Percentiles rank a stretch among this genome's conserved stretches.
phyloP scores from a whole-genome alignment of 345 rosid genomes.

The Kandelia obovata region DNA sequence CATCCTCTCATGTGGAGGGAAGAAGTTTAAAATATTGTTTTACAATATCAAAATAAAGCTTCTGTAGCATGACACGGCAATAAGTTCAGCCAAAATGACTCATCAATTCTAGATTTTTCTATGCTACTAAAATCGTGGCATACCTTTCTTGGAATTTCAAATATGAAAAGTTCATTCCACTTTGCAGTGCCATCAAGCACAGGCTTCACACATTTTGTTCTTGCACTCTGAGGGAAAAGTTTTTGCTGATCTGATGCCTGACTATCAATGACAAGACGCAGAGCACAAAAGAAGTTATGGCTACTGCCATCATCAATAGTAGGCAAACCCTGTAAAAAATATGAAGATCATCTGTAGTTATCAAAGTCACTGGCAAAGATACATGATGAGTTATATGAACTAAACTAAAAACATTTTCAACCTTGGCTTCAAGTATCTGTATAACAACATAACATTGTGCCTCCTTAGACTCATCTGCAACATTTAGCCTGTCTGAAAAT shows the following conservation, averaged over 20 bases:
- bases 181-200: constrained; percentile 55
- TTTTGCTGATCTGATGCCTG: constrained; percentile 83
- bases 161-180: constrained; percentile 95
- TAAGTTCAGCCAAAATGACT: too few species aligned
- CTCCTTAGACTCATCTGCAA: constrained; percentile 77
- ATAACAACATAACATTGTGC: constrained; percentile 64
- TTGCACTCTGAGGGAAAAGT: constrained; percentile 92
- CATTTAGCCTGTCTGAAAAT: constrained; percentile 77
- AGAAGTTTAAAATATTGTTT: too few species aligned
- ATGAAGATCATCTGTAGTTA: constrained; percentile 10
- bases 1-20: too few species aligned
- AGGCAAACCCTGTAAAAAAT: constrained; percentile 66
- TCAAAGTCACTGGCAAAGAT: not conserved
- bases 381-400: not conserved
- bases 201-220: constrained; percentile 95
- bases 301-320: constrained; percentile 83
- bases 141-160: constrained; percentile 92
- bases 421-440: constrained; percentile 92
- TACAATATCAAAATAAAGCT: too few species aligned
- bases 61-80: too few species aligned
- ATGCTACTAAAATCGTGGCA: constrained; percentile 5
- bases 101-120: too few species aligned
- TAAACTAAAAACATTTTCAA: constrained; percentile 21
- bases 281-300: constrained; percentile 86
- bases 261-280: constrained; percentile 78